phyloP scores from a whole-genome alignment of 1,284 basidiomycete species.

The Abortiporus biennis region DNA sequence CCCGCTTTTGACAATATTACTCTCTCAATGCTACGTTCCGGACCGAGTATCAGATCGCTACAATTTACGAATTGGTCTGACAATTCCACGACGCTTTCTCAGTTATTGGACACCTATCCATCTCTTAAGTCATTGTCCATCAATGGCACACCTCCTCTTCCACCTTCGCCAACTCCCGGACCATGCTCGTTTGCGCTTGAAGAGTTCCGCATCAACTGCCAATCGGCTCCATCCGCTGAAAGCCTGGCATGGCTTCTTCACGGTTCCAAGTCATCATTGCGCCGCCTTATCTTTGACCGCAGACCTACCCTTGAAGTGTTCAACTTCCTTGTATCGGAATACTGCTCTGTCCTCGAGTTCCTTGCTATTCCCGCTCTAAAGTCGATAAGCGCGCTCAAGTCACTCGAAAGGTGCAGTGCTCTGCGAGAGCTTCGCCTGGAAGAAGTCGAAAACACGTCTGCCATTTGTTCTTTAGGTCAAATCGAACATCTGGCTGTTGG shows the following conservation, averaged over 20 bases:
- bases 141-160: conserved; percentile 50
- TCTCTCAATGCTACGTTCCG: conserved; percentile 43
- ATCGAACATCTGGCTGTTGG: conserved; percentile 54
- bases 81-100: conserved; percentile 47
- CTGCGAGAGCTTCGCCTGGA: conserved; percentile 50
- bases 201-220: conserved; percentile 55
- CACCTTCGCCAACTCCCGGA: conserved; percentile 34
- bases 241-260: conserved; percentile 66
- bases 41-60: conserved; percentile 48
- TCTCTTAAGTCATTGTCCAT: conserved; percentile 48
- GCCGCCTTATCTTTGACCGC: conserved; percentile 48
- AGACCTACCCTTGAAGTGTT: conserved; percentile 48
- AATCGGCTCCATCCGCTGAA: conserved; percentile 47
- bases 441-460: conserved; percentile 43
- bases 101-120: conserved; percentile 59
- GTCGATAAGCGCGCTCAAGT: conserved; percentile 38
- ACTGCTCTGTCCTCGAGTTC: conserved; percentile 41
- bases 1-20: conserved; percentile 51
- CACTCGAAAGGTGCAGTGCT: conserved; percentile 39
- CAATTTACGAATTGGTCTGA: conserved; percentile 68
- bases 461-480: conserved; percentile 31
- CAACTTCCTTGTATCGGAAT: conserved; percentile 42
- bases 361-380: conserved; percentile 51
- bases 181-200: conserved; percentile 42
- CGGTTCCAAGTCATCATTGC: conserved; percentile 42